Evolutionary conservation across 768 basidiomycete genomes (phyloP).

Genomic region (Amyloporia xantha): DNA sequence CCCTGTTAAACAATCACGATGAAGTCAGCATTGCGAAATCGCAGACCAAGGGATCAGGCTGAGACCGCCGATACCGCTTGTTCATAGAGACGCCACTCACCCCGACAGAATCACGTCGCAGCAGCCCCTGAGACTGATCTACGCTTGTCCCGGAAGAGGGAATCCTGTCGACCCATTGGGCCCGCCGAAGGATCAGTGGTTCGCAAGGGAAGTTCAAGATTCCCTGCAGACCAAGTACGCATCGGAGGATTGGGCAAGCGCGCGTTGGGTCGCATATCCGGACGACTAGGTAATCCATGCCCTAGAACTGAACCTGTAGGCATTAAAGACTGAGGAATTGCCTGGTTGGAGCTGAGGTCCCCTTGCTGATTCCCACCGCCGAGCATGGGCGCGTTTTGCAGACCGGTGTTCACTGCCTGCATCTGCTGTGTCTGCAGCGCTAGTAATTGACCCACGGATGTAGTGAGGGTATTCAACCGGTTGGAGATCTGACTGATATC

Average conservation of each 20-base stretch:
- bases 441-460: slow-evolving; percentile 80
- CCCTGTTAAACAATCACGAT: slow-evolving; percentile 29
- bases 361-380: slow-evolving; percentile 28
- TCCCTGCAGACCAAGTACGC: slow-evolving; percentile 83
- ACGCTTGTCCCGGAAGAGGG: slow-evolving; percentile 58
- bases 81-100: slow-evolving; percentile 39
- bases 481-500: slow-evolving; percentile 74
- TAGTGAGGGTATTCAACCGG: slow-evolving; percentile 70
- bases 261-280: slow-evolving; percentile 52
- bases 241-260: slow-evolving; percentile 66
- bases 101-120: slow-evolving; percentile 70
- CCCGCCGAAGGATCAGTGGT: slow-evolving; percentile 32
- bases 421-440: slow-evolving; percentile 73
- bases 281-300: slow-evolving; percentile 58
- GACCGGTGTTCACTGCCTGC: slow-evolving; percentile 33
- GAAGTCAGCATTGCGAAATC: neutral
- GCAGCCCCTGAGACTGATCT: slow-evolving; percentile 62
- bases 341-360: slow-evolving; percentile 40
- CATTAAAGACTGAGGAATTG: slow-evolving; percentile 10
- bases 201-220: slow-evolving; percentile 65
- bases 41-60: neutral
- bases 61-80: no score
- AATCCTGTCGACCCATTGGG: slow-evolving; percentile 32
- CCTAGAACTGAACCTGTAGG: slow-evolving; percentile 32
- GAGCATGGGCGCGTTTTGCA: slow-evolving; percentile 19